Base-by-base conservation (phyloP, 192 early-diverging fungal species). In the Oehlia diaphana region DNA sequence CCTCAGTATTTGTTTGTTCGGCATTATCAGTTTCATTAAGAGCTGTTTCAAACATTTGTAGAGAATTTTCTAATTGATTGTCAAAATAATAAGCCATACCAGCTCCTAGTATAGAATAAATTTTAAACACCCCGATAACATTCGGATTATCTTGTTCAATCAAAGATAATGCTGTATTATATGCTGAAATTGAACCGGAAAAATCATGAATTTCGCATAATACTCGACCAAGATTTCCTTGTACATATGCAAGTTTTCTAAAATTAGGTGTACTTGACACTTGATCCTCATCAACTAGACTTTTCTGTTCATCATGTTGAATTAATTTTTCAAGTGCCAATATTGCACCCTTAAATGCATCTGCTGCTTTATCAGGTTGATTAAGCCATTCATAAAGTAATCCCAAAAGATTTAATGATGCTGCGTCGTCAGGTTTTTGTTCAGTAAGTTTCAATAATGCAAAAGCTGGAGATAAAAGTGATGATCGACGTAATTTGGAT, bases 11-110 rank as follows among this genome's bases (percentile, higher is more conserved):
- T 10, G 78, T 71, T 31, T 86, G 83, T 50, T 82, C 72, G 44
- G 37, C 4, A 44, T n/a, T n/a, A 44, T 86, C 84, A 33, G 87
- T 88, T 21, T 87, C 81, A 63, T 86, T 86, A 76, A 96, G 81
- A 4, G 93, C 92, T 49, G 82, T 70, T 83, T 96, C 94, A 84
- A 97, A 97, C 70, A 88, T 85, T 3, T 78, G 62, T 79, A 98
- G 80, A 71, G 92, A 92, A 42, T 89, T 90, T 74, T 92, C 87
- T 47, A 95, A 82, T 44, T 91, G 81, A 8, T 86, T 86, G 7
- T 82, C 82, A 82, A 95, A 96, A 73, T 93, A 97, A 81, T 95
- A 85, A 23, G 96, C 90, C 49, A 94, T 61, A 26, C 96, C 94
- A 67, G 84, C 86, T 58, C 93, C 92, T 14, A 96, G 80, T 39